Percentiles rank a stretch among this genome's conserved stretches.
phyloP scores from a whole-genome alignment of 768 basidiomycete species.

The Fomitopsis pulvina region DNA sequence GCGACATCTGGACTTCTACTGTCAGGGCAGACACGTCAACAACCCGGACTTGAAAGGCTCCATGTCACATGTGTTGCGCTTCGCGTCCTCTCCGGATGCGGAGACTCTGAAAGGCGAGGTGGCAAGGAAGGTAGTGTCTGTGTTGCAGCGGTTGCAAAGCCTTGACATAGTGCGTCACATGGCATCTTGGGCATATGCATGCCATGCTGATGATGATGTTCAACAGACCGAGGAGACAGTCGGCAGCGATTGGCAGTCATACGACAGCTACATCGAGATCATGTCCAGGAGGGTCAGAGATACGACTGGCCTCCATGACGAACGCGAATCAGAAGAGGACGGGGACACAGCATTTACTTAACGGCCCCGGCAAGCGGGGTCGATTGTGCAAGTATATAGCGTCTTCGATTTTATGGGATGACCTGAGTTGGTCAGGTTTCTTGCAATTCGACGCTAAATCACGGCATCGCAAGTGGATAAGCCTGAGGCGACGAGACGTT shows the following conservation, averaged over 20 bases:
- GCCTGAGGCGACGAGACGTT: too few species aligned
- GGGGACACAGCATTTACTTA: neutral
- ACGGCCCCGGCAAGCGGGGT: too few species aligned
- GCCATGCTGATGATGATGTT: constrained; percentile 14
- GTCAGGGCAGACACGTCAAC: constrained; percentile 31
- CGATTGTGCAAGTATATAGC: too few species aligned
- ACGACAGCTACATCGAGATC: constrained; percentile 67
- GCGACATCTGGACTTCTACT: constrained; percentile 72
- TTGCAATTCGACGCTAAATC: too few species aligned
- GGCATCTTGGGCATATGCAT: constrained; percentile 3
- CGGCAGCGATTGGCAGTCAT: constrained; percentile 52
- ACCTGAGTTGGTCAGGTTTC: too few species aligned
- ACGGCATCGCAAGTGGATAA: too few species aligned
- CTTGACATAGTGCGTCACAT: constrained; percentile 42
- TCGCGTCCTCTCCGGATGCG: constrained; percentile 51
- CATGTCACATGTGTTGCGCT: constrained; percentile 42
- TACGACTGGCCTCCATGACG: constrained; percentile 47
- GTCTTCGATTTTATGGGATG: too few species aligned
- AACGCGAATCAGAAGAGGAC: constrained; percentile 1
- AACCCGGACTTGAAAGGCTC: constrained; percentile 37
- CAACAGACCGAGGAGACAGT: constrained; percentile 29
- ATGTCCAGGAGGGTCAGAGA: constrained; percentile 70
- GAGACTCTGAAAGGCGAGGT: constrained; percentile 52
- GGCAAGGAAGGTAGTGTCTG: constrained; percentile 45
- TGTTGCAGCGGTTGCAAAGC: constrained; percentile 44